These are phyloP conservation scores for Epichloe uncinata DNA, from an alignment of 2,329 filamentous ascomycete species.

Conservation along the genomic window DNA sequence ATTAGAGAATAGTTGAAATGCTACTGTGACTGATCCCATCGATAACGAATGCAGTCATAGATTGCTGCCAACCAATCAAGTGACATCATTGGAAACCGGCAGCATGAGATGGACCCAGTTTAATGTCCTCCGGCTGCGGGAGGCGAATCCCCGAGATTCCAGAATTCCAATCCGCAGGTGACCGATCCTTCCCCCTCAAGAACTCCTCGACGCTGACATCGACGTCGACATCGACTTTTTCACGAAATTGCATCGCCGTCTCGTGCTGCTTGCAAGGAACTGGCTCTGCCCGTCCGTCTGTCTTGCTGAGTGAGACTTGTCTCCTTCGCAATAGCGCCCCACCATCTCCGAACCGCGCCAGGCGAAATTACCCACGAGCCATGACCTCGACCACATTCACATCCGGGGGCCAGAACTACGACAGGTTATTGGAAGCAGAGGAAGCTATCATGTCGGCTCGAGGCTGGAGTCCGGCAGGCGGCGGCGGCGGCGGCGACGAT, in stretches of 20 bases:
- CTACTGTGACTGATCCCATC: no score
- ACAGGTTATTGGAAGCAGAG: constrained; percentile 15
- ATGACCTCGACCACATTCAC: constrained; percentile 6
- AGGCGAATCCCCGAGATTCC: no score
- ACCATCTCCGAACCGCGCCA: neutral
- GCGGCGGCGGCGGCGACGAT: constrained; percentile 3
- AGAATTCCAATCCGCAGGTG: no score
- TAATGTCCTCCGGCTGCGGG: no score
- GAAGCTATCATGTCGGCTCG: constrained; percentile 16
- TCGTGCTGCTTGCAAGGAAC: constrained; percentile 3
- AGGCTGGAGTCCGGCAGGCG: constrained; percentile 7
- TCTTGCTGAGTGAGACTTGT: neutral
- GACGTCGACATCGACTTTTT: neutral
- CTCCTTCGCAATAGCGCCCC: neutral
- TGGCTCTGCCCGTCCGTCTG: neutral
- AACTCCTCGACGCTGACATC: neutral
- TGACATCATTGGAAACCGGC: no score
- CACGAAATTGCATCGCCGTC: neutral
- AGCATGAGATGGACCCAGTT: no score
- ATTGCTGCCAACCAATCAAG: no score
- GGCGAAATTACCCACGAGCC: neutral
- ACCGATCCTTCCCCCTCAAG: no score
- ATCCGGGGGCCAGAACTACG: constrained; percentile 14
- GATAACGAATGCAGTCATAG: no score
- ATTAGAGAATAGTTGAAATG: no score